A percentile compares a stretch with the other conserved stretches of the same genome.
Evolutionary conservation across 2,329 filamentous ascomycete species (phyloP).

Genomic region (Phaeosphaeria sp.): DNA sequence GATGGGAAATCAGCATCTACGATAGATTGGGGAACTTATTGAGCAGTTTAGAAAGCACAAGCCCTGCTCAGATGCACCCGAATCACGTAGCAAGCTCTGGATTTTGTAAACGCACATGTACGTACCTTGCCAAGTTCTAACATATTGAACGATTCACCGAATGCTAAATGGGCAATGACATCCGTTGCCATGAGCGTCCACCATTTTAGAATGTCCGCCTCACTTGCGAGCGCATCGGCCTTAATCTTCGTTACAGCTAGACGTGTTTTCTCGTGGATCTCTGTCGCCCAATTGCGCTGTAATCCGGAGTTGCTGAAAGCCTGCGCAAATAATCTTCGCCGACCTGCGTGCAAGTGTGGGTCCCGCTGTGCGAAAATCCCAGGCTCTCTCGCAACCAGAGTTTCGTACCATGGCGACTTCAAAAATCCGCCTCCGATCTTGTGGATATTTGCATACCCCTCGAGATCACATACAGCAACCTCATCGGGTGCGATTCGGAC

Average conservation of each 20-base stretch:
- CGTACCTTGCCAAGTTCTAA: constrained; percentile 44
- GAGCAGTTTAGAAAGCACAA: no score
- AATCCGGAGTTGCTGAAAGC: constrained; percentile 47
- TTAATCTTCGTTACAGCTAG: constrained; percentile 45
- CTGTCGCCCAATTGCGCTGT: constrained; percentile 44
- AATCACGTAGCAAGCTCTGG: no score
- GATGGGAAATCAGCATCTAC: not conserved
- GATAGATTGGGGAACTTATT: no score
- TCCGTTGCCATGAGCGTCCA: constrained; percentile 51
- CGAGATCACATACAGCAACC: constrained; percentile 24
- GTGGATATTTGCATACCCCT: constrained; percentile 28
- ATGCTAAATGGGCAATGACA: constrained; percentile 46
- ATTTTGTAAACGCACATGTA: no score
- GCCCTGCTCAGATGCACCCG: no score
- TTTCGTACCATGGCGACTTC: constrained; percentile 51
- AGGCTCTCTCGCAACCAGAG: constrained; percentile 28
- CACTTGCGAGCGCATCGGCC: constrained; percentile 23
- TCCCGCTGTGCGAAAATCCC: constrained; percentile 50
- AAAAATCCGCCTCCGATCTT: constrained; percentile 49
- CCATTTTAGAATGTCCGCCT: constrained; percentile 47
- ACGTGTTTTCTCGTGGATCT: constrained; percentile 40
- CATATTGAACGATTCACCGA: constrained; percentile 50
- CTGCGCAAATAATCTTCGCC: constrained; percentile 47
- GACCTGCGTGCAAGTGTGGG: constrained; percentile 40
- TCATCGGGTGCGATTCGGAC: constrained; percentile 34